A percentile compares a stretch with the other conserved stretches of the same genome.
These are phyloP conservation scores for Polytrichum formosum DNA, from an alignment of 225 moss, liverwort and hornwort genomes.

Conservation along the genomic window DNA sequence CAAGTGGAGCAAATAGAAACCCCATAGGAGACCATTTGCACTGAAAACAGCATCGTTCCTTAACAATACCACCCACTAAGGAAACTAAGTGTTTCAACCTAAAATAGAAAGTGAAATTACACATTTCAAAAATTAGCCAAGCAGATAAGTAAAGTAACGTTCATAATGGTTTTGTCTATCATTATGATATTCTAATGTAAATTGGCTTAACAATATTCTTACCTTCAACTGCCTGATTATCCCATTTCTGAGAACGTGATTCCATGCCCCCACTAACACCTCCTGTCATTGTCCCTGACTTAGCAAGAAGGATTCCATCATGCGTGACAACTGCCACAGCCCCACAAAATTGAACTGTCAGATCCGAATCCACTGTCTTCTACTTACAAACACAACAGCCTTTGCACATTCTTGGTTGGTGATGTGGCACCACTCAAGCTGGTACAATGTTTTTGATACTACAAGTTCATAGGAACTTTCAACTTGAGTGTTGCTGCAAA, in stretches of 20 bases:
- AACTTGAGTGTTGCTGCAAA: too few species aligned
- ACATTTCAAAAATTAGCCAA: background rate
- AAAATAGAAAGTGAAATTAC: background rate
- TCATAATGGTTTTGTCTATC: background rate
- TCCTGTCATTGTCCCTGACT: conserved; percentile 93
- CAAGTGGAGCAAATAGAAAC: too few species aligned
- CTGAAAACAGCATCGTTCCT: too few species aligned
- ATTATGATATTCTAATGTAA: background rate
- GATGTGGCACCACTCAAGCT: too few species aligned
- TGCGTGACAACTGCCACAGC: conserved; percentile 64
- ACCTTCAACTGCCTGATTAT: conserved; percentile 90
- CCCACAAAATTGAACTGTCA: conserved; percentile 2
- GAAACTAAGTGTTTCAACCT: too few species aligned
- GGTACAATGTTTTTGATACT: too few species aligned
- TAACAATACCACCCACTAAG: too few species aligned
- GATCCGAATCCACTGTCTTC: background rate
- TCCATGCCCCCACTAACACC: conserved; percentile 89
- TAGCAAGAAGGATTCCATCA: conserved; percentile 77
- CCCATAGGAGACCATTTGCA: too few species aligned
- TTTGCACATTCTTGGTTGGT: too few species aligned
- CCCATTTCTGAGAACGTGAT: conserved; percentile 95
- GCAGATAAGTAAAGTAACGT: background rate
- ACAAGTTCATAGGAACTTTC: too few species aligned
- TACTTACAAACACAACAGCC: background rate
- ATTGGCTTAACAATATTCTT: conserved; percentile 8